These are phyloP conservation scores for Candida succiphila DNA, from an alignment of 805 yeast species.

Conservation along the genomic window DNA sequence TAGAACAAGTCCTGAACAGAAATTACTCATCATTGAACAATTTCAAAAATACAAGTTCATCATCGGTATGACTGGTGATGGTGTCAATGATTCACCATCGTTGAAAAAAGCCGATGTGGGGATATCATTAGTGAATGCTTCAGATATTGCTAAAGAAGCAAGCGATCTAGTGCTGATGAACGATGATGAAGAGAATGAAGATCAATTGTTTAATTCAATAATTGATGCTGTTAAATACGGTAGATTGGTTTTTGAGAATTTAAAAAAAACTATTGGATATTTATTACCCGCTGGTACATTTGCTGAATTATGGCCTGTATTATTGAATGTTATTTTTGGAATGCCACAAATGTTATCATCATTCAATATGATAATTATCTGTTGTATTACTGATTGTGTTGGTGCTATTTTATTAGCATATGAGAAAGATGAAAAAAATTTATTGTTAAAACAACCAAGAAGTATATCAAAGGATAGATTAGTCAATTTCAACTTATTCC, in stretches of 20 bases:
- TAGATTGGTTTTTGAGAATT: conserved; percentile 37
- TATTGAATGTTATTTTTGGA: conserved; percentile 37
- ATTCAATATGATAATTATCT: conserved; percentile 40
- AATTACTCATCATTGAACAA: conserved; percentile 36
- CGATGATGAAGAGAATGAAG: not conserved
- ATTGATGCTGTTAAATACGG: conserved; percentile 31
- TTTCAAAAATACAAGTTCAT: conserved; percentile 40
- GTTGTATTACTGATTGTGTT: conserved; percentile 36
- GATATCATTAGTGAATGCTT: conserved; percentile 54
- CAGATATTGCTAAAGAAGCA: conserved; percentile 52
- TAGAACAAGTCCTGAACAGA: conserved; percentile 50
- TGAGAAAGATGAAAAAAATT: not conserved
- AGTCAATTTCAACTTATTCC: conserved; percentile 12
- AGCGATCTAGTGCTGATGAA: not conserved
- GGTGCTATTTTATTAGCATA: conserved; percentile 19
- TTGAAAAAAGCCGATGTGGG: conserved; percentile 55
- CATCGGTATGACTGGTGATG: conserved; percentile 60
- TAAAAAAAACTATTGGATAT: conserved; percentile 35
- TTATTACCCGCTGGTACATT: conserved; percentile 43
- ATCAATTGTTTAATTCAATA: not conserved
- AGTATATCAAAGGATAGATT: not conserved
- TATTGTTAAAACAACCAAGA: not conserved
- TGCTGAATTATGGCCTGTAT: conserved; percentile 41
- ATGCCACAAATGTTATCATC: conserved; percentile 39
- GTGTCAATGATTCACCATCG: conserved; percentile 59